Evolutionary conservation across 306 rosid genomes (phyloP), one percentile per base, ranked within the genome.

Genomic region (Rosa multiflora): DNA sequence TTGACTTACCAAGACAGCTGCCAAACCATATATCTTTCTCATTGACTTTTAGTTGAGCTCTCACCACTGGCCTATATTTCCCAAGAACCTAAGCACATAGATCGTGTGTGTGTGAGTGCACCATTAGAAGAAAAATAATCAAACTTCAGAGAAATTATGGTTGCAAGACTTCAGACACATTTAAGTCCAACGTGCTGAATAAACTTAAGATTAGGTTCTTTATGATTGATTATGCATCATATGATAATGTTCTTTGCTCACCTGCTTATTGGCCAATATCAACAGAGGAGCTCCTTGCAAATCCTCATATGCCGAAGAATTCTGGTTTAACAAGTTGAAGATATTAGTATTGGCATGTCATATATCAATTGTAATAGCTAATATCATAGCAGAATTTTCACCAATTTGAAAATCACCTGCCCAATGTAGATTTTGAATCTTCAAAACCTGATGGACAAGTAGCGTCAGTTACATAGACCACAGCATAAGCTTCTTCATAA

Each of bases 401-500:
- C 56, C 74, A 70, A 71, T 1, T 55, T 66, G 64, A 89, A 75
- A 63, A 72, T 76, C 74, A 86, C 99, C 79, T 81, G 93, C 99
- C 99, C 79, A 96, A 87, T 44, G 98, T 96, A 77, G 99, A 96
- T 85, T 96, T 96, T 17, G 94, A 86, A 89, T 96, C 99, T 87
- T 96, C 99, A 79, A 96, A 96, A 62, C 93, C 92, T 2, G 96
- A 83, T 3, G 97, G 98, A 74, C 85, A 84, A 49, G 97, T 58
- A 80, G 99, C 98, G 86, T 96, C 99, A 47, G 91, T 85, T 40
- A 96, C 98, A 82, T 85, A 96, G 76, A 96, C 52, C 77, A 96
- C 89, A n/a, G 99, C 99, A 75, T 91, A 97, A 8, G 99, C 92
- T 84, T 96, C 99, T 89, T 96, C 99, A 77, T 88, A 96, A 82